Evolutionary conservation across 352 stramenopile genomes (phyloP).

Genomic region (Phytopythium cucurbitacearum): DNA sequence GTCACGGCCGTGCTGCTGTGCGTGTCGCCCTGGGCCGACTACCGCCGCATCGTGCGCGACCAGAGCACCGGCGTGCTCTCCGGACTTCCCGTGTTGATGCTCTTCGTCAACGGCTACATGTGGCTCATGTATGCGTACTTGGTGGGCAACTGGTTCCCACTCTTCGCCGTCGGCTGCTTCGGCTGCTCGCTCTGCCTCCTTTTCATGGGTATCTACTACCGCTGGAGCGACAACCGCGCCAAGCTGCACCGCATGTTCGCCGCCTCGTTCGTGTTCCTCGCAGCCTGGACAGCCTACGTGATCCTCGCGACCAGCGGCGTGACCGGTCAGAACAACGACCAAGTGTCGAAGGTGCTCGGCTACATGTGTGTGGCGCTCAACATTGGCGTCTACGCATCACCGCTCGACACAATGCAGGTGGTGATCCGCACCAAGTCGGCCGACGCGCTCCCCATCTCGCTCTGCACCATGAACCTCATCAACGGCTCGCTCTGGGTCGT

Average conservation of each 20-base stretch:
- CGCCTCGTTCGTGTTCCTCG: slow-evolving; percentile 13
- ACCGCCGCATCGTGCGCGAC: slow-evolving; percentile 31
- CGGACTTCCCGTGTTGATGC: slow-evolving; percentile 29
- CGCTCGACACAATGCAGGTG: slow-evolving; percentile 39
- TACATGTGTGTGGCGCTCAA: slow-evolving; percentile 47
- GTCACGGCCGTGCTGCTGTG: slow-evolving; percentile 29
- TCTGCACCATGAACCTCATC: slow-evolving; percentile 22
- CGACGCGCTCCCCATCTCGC: slow-evolving; percentile 21
- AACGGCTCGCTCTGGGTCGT: slow-evolving; percentile 43
- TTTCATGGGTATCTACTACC: slow-evolving; percentile 38
- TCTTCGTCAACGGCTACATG: slow-evolving; percentile 32
- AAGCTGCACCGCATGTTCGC: slow-evolving; percentile 15
- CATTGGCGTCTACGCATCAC: slow-evolving; percentile 47
- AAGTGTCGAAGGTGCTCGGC: slow-evolving; percentile 31
- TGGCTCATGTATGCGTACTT: slow-evolving; percentile 47
- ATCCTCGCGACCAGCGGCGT: slow-evolving; percentile 24
- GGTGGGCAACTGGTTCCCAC: slow-evolving; percentile 33
- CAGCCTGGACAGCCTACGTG: slow-evolving; percentile 28
- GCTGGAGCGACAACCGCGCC: slow-evolving; percentile 19
- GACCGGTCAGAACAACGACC: slow-evolving; percentile 15
- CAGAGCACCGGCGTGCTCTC: slow-evolving; percentile 26
- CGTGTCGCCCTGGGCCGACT: slow-evolving; percentile 30
- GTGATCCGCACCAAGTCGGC: slow-evolving; percentile 17
- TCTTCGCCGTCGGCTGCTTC: slow-evolving; percentile 31
- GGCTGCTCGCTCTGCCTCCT: slow-evolving; percentile 25